phyloP scores from a whole-genome alignment of 495 filamentous ascomycete species.

The Achaetomiella virescens region DNA sequence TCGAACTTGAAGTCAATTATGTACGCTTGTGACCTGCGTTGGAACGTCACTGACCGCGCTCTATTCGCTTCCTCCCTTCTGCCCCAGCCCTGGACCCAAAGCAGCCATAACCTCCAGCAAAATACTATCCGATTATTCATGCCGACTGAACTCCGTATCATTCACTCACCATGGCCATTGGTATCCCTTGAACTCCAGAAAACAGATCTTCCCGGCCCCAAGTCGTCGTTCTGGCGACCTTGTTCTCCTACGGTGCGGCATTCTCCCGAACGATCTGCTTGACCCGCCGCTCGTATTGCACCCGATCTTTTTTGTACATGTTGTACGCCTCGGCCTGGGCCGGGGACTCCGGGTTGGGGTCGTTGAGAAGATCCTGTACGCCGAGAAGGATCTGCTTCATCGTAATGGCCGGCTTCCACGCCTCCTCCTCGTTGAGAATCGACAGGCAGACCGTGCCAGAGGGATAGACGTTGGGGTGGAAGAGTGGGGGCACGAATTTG shows the following conservation, averaged over 20 bases:
- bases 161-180: conserved; percentile 10
- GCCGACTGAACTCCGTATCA: conserved; percentile 16
- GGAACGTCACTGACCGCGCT: not conserved
- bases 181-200: conserved; percentile 23
- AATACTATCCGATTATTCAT: conserved; percentile 1
- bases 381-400: conserved; percentile 95
- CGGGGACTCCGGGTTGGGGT: conserved; percentile 94
- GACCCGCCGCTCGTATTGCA: conserved; percentile 82
- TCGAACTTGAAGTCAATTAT: not conserved
- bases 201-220: conserved; percentile 1
- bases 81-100: conserved; percentile 6
- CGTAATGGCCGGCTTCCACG: conserved; percentile 96
- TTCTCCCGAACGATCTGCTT: conserved; percentile 83
- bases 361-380: conserved; percentile 90
- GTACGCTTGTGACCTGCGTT: not conserved
- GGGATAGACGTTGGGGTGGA: conserved; percentile 98
- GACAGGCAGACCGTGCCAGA: conserved; percentile 96
- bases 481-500: conserved; percentile 94
- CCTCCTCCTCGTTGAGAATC: conserved; percentile 97
- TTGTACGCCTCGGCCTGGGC: conserved; percentile 98
- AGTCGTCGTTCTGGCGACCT: not conserved
- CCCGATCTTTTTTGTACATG: conserved; percentile 84
- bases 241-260: conserved; percentile 44
- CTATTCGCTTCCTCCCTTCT: not conserved
- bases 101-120: not conserved